Evolutionary conservation across 257 asterid genomes (phyloP).

Genomic region (Nicotiana obtusifolia): DNA sequence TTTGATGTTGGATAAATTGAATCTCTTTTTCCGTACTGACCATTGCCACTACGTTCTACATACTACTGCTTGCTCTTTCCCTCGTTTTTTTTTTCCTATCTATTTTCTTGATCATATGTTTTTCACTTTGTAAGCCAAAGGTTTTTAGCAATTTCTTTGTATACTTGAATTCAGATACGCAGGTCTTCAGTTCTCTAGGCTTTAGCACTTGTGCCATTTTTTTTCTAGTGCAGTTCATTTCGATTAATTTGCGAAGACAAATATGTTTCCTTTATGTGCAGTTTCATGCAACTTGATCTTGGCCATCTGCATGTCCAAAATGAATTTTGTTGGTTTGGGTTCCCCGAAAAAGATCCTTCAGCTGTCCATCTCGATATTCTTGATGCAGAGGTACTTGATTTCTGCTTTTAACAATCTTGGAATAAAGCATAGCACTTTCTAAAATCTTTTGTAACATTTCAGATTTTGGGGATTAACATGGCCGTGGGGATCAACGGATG

Average conservation of each 20-base stretch:
- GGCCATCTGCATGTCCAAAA: constrained; percentile 82
- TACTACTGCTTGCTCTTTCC: neutral
- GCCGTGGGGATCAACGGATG: constrained; percentile 81
- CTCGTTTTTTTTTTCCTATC: neutral
- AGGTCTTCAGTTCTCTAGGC: neutral
- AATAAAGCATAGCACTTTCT: constrained; percentile 4
- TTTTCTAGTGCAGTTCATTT: neutral
- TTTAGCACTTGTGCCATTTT: neutral
- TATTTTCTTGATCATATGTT: neutral
- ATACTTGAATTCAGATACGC: neutral
- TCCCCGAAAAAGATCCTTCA: constrained; percentile 78
- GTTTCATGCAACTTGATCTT: constrained; percentile 99
- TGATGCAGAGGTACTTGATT: constrained; percentile 71
- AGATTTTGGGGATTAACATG: constrained; percentile 92
- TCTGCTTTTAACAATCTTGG: constrained; percentile 1
- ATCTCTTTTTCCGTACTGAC: neutral
- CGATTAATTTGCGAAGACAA: neutral
- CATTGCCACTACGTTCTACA: neutral
- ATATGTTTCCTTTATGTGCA: constrained; percentile 29
- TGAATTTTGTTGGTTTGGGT: constrained; percentile 82
- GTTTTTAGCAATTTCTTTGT: neutral
- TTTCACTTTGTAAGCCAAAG: neutral
- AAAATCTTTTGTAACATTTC: constrained; percentile 26
- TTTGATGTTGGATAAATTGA: neutral
- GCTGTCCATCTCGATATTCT: constrained; percentile 98